phyloP scores from a whole-genome alignment of 768 basidiomycete species.

The Boletus sp. region DNA sequence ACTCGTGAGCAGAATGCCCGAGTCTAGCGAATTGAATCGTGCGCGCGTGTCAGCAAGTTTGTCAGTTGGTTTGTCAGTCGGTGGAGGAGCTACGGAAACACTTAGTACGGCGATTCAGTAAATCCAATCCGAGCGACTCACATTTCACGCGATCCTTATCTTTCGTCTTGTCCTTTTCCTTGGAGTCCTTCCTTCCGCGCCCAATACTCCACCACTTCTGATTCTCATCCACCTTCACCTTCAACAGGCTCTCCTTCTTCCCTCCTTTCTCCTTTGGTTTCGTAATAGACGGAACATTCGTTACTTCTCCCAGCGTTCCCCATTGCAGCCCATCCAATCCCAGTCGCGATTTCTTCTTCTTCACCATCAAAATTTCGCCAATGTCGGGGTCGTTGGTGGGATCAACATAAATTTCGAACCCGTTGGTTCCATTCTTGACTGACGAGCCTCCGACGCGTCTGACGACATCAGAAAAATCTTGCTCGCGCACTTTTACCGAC shows the following conservation, averaged over 20 bases:
- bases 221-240: conserved; percentile 45
- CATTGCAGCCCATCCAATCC: conserved; percentile 54
- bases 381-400: conserved; percentile 60
- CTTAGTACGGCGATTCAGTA: conserved; percentile 6
- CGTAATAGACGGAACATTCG: conserved; percentile 43
- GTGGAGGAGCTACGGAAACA: conserved; percentile 43
- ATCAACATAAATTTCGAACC: conserved; percentile 73
- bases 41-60: conserved; percentile 35
- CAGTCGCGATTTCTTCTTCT: conserved; percentile 69
- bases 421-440: conserved; percentile 34
- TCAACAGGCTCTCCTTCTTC: conserved; percentile 32
- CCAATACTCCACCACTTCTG: conserved; percentile 84
- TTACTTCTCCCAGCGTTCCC: conserved; percentile 59
- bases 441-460: conserved; percentile 42
- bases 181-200: conserved; percentile 68
- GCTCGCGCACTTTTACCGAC: conserved; percentile 29
- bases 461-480: conserved; percentile 60
- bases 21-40: conserved; percentile 65
- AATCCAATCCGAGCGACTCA: conserved; percentile 5
- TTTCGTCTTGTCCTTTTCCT: conserved; percentile 50
- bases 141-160: conserved; percentile 37
- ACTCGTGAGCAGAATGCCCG: conserved; percentile 35
- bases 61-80: conserved; percentile 27
- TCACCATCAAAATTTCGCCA: conserved; percentile 68
- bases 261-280: conserved; percentile 35